Conservation (phyloP, 1,139 yeast genomes). For the Yamadazyma taylorii region DNA sequence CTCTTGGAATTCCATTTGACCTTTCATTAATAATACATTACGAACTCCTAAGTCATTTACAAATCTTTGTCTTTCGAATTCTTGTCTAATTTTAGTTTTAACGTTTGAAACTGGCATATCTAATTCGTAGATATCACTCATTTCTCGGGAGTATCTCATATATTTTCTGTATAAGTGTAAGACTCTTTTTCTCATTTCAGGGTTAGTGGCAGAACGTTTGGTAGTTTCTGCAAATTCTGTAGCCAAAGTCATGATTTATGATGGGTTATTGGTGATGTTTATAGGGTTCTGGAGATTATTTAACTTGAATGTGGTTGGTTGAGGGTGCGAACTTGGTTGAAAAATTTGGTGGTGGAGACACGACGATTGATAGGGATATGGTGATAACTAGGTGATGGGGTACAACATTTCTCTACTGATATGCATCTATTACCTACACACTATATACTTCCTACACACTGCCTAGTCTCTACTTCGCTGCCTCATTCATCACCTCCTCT, state of each 20-base stretch:
- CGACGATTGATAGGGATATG: too few relatives aligned
- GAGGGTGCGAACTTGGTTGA: not conserved
- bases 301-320: slow-evolving; percentile 17
- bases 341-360: slow-evolving; percentile 1
- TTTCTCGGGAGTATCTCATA: slow-evolving; percentile 62
- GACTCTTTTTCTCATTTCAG: slow-evolving; percentile 65
- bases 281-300: slow-evolving; percentile 10
- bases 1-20: slow-evolving; percentile 91
- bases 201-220: slow-evolving; percentile 59
- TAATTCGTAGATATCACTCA: slow-evolving; percentile 71
- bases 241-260: slow-evolving; percentile 53
- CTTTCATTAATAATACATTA: slow-evolving; percentile 74
- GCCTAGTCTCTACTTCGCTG: too few relatives aligned
- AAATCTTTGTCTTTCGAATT: slow-evolving; percentile 80
- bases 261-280: not conserved
- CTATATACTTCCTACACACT: not conserved
- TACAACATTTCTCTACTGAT: not conserved
- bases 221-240: slow-evolving; percentile 88
- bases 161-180: slow-evolving; percentile 72
- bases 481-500: slow-evolving; percentile 7
- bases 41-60: slow-evolving; percentile 64
- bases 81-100: slow-evolving; percentile 84
- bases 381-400: too few relatives aligned
- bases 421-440: not conserved
- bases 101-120: slow-evolving; percentile 82